Percentiles rank a stretch among this genome's conserved stretches.
Conservation (phyloP, 768 basidiomycete species). For the Termitomyces sp. region DNA sequence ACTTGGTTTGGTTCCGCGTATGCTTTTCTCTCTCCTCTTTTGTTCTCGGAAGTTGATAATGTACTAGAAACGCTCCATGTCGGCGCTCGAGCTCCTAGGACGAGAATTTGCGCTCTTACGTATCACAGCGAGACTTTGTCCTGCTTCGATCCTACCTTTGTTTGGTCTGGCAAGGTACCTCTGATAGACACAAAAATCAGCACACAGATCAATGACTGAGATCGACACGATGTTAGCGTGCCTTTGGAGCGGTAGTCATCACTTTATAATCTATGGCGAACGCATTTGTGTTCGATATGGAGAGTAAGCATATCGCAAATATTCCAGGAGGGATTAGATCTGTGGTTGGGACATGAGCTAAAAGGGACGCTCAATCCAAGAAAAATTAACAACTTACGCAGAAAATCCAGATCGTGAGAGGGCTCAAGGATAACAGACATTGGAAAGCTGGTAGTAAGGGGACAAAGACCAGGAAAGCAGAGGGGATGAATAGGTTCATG, state of each 20-base stretch:
- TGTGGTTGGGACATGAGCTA: not conserved
- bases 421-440: slow-evolving; percentile 65
- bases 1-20: not conserved
- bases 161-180: slow-evolving; percentile 2
- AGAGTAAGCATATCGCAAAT: not conserved
- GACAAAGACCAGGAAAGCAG: not conserved
- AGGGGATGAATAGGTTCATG: not conserved
- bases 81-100: too few relatives aligned
- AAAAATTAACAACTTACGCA: not conserved
- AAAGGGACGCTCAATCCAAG: too few relatives aligned
- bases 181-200: not conserved
- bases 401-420: slow-evolving; percentile 45
- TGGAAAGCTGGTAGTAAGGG: too few relatives aligned
- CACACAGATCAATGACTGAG: not conserved
- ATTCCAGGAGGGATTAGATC: not conserved
- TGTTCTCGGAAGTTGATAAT: not conserved
- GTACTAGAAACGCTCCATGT: not conserved
- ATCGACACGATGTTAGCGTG: not conserved
- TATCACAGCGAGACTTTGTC: not conserved
- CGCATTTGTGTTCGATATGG: not conserved
- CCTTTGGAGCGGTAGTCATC: slow-evolving; percentile 1
- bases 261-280: not conserved
- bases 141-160: not conserved
- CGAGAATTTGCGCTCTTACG: not conserved
- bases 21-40: not conserved